These are phyloP conservation scores for Triticum urartu DNA, from an alignment of 176 grass and related monocot genomes.

Conservation along the genomic window DNA sequence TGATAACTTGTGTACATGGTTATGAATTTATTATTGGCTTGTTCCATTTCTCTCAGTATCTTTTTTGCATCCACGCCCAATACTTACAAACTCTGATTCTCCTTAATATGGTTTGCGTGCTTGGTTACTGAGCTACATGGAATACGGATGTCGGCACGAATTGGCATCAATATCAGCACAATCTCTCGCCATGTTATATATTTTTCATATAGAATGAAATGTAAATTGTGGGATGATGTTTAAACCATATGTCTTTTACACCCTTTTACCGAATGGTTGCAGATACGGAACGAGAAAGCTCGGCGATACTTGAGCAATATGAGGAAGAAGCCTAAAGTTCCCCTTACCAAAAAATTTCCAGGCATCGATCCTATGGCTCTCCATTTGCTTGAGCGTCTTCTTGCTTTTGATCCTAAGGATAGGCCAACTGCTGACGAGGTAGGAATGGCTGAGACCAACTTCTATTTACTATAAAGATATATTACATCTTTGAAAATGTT, in stretches of 20 bases:
- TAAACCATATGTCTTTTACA: not conserved
- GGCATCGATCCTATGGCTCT: slow-evolving; percentile 74
- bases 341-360: slow-evolving; percentile 81
- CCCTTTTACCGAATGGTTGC: slow-evolving; percentile 7
- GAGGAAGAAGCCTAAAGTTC: slow-evolving; percentile 70
- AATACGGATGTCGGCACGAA: not conserved
- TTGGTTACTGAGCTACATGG: not conserved
- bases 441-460: slow-evolving; percentile 19
- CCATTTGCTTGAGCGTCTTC: slow-evolving; percentile 72
- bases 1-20: not conserved
- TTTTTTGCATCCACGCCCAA: not conserved
- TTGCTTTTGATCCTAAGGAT: slow-evolving; percentile 93
- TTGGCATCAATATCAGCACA: slow-evolving; percentile 9
- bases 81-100: not conserved
- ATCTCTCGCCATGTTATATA: not conserved
- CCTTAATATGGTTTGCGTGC: not conserved
- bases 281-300: slow-evolving; percentile 96
- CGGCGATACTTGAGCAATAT: slow-evolving; percentile 83
- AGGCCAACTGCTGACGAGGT: slow-evolving; percentile 82
- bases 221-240: not conserved
- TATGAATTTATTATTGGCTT: slow-evolving; percentile 10
- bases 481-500: slow-evolving; percentile 20
- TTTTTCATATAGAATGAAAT: not conserved
- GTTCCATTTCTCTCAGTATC: not conserved
- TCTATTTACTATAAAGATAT: slow-evolving; percentile 7